phyloP scores from a whole-genome alignment of 148 eudicot species.

The Amaranthus palmeri region DNA sequence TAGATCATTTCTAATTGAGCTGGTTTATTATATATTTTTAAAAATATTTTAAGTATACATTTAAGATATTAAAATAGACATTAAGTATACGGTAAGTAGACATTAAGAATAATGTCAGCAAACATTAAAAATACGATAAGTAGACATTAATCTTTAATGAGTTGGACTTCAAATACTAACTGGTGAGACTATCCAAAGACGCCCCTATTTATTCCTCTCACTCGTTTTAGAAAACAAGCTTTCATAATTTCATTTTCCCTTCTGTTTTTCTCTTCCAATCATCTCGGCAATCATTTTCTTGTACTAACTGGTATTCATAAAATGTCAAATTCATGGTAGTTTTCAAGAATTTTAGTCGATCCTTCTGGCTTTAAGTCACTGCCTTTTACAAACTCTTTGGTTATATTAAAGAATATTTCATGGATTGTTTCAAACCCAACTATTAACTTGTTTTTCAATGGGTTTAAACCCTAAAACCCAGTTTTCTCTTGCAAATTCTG shows the following conservation, averaged over 20 bases:
- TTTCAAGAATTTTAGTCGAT: not conserved
- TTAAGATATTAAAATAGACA: no score
- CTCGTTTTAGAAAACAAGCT: not conserved
- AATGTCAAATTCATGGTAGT: not conserved
- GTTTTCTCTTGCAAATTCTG: slow-evolving; percentile 4
- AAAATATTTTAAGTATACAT: no score
- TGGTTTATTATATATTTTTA: no score
- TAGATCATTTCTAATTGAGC: no score
- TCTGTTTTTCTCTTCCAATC: not conserved
- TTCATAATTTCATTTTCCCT: not conserved
- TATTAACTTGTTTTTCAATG: slow-evolving; percentile 9
- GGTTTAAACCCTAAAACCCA: slow-evolving; percentile 29
- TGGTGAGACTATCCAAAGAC: not conserved
- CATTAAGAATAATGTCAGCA: no score
- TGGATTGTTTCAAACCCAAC: slow-evolving; percentile 21
- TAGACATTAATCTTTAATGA: no score
- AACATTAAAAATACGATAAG: no score
- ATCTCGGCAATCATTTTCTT: slow-evolving; percentile 2
- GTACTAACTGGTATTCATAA: not conserved
- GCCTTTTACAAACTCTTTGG: slow-evolving; percentile 25
- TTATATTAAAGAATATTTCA: slow-evolving; percentile 22
- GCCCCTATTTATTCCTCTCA: slow-evolving; percentile 8
- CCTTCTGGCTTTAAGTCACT: slow-evolving; percentile 13
- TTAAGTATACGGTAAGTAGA: no score
- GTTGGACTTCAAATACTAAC: no score